Conservation (phyloP, 1,284 basidiomycete species). For the Mycena citricolor region DNA sequence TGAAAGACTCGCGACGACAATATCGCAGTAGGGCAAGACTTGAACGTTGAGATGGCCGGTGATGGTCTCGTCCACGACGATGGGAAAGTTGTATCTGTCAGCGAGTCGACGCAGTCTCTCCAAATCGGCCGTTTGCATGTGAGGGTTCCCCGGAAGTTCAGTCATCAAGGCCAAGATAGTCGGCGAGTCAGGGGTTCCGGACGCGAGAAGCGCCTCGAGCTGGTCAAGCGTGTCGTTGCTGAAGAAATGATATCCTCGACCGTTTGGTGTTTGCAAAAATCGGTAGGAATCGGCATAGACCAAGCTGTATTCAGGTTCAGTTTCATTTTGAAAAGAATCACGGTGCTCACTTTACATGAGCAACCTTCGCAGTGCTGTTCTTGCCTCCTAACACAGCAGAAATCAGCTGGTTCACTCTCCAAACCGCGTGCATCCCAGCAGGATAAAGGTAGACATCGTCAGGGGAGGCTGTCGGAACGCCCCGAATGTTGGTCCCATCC, state of each 20-base stretch:
- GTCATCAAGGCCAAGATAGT: not conserved
- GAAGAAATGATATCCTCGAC: conserved; percentile 88
- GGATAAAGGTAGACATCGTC: conserved; percentile 4
- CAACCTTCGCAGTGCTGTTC: conserved; percentile 8
- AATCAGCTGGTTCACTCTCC: conserved; percentile 35
- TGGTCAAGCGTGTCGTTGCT: conserved; percentile 63
- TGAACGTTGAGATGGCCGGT: conserved; percentile 96
- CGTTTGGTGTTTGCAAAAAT: conserved; percentile 84
- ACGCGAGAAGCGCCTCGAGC: conserved; percentile 1
- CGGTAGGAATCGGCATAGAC: conserved; percentile 97
- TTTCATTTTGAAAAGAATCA: not conserved
- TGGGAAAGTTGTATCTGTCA: conserved; percentile 83
- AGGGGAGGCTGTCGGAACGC: conserved; percentile 12
- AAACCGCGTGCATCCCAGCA: not conserved
- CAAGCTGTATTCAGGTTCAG: conserved; percentile 60
- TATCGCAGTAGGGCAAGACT: conserved; percentile 84
- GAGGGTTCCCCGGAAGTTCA: conserved; percentile 58
- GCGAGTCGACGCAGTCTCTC: conserved; percentile 80
- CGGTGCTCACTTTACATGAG: conserved; percentile 24
- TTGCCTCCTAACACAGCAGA: conserved; percentile 69
- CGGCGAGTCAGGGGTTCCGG: conserved; percentile 6
- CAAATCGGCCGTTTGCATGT: conserved; percentile 83
- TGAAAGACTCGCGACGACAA: conserved; percentile 88
- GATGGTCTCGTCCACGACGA: conserved; percentile 93
- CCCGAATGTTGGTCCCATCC: conserved; percentile 36